Percentiles rank a stretch among this genome's conserved stretches.
phyloP scores from a whole-genome alignment of 176 grass and related monocot genomes.

The Alloteropsis semialata region DNA sequence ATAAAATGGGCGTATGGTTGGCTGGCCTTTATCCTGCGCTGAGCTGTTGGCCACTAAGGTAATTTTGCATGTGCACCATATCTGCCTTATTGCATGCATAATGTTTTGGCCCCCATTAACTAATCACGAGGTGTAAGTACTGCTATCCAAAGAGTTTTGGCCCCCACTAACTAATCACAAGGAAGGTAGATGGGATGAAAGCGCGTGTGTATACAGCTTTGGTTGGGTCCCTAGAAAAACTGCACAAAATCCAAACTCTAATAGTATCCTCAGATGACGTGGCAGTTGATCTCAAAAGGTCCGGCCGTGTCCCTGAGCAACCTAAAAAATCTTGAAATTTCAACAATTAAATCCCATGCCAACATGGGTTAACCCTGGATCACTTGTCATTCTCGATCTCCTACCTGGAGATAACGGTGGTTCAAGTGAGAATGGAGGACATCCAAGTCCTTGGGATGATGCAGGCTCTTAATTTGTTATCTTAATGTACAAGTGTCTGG shows the following conservation, averaged over 20 bases:
- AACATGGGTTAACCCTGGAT: not conserved
- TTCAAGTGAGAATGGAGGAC: not conserved
- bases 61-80: too few species aligned
- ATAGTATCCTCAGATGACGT: not conserved
- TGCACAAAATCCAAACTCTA: not conserved
- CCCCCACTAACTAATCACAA: too few species aligned
- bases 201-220: not conserved
- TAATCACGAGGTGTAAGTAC: too few species aligned
- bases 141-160: too few species aligned
- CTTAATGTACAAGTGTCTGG: fast-evolving
- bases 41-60: too few species aligned
- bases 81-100: too few species aligned
- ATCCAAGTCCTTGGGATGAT: not conserved
- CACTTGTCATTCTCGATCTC: not conserved
- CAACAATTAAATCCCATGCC: not conserved
- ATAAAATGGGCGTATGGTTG: too few species aligned
- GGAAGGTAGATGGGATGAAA: not conserved
- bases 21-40: too few species aligned
- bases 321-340: not conserved
- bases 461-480: not conserved
- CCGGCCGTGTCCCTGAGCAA: not conserved
- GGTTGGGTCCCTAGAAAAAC: not conserved
- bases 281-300: not conserved
- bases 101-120: too few species aligned
- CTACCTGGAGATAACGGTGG: fast-evolving